Conservation (phyloP, 306 rosid genomes). For the Gillenia trifoliata region DNA sequence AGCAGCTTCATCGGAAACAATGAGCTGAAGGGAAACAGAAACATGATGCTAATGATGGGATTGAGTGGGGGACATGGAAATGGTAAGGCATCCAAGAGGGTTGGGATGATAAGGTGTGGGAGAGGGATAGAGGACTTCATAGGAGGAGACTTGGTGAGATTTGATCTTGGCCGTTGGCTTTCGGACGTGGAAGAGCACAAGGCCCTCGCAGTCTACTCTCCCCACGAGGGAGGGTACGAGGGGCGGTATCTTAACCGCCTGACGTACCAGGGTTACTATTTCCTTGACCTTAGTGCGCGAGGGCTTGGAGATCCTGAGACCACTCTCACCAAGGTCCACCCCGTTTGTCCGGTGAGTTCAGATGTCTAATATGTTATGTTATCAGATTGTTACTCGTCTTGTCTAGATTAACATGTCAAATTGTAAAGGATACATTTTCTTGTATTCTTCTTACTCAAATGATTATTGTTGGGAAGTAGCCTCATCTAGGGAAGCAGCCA, state of each 20-base stretch:
- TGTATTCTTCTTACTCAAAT: background rate
- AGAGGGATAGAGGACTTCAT: slow-evolving; percentile 64
- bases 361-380: background rate
- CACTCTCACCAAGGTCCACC: slow-evolving; percentile 85
- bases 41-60: slow-evolving; percentile 1
- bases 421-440: background rate
- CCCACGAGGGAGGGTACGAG: slow-evolving; percentile 95
- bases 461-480: slow-evolving; percentile 22
- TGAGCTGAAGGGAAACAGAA: slow-evolving; percentile 12
- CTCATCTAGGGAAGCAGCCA: slow-evolving; percentile 63
- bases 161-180: slow-evolving; percentile 78
- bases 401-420: background rate
- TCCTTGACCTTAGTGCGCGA: slow-evolving; percentile 78
- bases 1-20: background rate
- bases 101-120: slow-evolving; percentile 48
- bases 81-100: slow-evolving; percentile 30
- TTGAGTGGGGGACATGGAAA: slow-evolving; percentile 14
- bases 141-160: slow-evolving; percentile 74
- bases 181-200: slow-evolving; percentile 92
- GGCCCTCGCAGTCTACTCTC: slow-evolving; percentile 84
- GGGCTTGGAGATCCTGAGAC: slow-evolving; percentile 95
- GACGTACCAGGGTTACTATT: slow-evolving; percentile 74
- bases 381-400: background rate
- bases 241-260: slow-evolving; percentile 75
- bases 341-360: slow-evolving; percentile 89